These are phyloP conservation scores for Brettanomyces anomalus DNA, from an alignment of 805 yeast species.

Conservation along the genomic window DNA sequence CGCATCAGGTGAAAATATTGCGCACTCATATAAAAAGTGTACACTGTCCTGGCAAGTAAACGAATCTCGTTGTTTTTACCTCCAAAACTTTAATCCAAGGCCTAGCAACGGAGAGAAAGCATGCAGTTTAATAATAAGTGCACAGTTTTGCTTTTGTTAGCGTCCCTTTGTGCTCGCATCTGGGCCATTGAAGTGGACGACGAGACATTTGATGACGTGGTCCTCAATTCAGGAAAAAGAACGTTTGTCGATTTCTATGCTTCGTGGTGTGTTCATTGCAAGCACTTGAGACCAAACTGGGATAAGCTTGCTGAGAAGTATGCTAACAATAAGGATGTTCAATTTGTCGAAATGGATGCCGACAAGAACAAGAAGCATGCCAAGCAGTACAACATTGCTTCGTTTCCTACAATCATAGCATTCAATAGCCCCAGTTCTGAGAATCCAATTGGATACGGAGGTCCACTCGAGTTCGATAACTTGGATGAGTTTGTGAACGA, in stretches of 20 bases:
- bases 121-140: too few species aligned
- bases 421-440: conserved; percentile 39
- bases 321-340: conserved; percentile 14
- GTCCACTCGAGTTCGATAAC: conserved; percentile 40
- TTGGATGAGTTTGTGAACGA: conserved; percentile 40
- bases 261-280: conserved; percentile 68
- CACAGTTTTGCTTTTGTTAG: too few species aligned
- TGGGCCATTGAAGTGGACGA: conserved; percentile 36
- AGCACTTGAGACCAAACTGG: conserved; percentile 44
- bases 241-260: conserved; percentile 72
- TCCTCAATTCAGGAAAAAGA: conserved; percentile 54
- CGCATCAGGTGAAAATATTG: too few species aligned
- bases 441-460: conserved; percentile 47
- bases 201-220: conserved; percentile 44
- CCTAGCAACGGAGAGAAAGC: too few species aligned
- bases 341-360: conserved; percentile 45
- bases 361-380: conserved; percentile 45
- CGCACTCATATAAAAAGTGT: too few species aligned
- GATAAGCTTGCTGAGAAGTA: conserved; percentile 19
- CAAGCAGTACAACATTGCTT: conserved; percentile 42
- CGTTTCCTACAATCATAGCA: conserved; percentile 58
- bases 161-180: too few species aligned
- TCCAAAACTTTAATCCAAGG: too few species aligned
- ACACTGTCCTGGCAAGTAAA: too few species aligned
- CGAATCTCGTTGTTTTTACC: too few species aligned